These are phyloP conservation scores for Globisporangium paroecandrum DNA, from an alignment of 352 stramenopile genomes.

Conservation along the genomic window DNA sequence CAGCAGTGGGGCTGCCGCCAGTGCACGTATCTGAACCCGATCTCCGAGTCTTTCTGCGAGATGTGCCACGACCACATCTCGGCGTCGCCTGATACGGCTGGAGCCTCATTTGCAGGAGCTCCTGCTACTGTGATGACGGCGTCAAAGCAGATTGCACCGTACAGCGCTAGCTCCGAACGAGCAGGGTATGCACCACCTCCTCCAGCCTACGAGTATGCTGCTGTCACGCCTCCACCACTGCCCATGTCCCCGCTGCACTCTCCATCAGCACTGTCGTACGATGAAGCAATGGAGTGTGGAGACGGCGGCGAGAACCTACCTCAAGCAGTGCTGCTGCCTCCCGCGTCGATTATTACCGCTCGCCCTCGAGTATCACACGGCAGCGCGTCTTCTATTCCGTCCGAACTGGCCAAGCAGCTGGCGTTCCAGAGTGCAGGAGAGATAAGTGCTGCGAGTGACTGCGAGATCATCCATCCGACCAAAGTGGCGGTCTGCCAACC, in stretches of 20 bases:
- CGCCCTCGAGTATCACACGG: background rate
- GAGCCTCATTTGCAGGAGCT: background rate
- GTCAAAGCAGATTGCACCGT: background rate
- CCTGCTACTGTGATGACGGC: background rate
- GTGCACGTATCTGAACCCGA: constrained; percentile 57
- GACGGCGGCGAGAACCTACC: background rate
- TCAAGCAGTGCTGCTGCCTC: background rate
- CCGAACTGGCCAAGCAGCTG: constrained; percentile 5
- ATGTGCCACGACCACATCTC: constrained; percentile 60
- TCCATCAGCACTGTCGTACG: constrained; percentile 27
- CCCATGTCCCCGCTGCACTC: constrained; percentile 24
- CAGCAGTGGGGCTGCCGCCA: constrained; percentile 17
- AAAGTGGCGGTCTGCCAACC: constrained; percentile 5
- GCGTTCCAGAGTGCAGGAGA: background rate
- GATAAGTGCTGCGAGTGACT: background rate
- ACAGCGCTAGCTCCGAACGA: background rate
- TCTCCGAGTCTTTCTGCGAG: constrained; percentile 57
- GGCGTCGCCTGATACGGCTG: background rate
- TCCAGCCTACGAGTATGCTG: background rate
- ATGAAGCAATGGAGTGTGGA: constrained; percentile 10
- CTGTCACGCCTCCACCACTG: constrained; percentile 10
- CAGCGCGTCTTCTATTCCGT: background rate
- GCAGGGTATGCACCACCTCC: background rate
- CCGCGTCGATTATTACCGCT: background rate
- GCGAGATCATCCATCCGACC: constrained; percentile 13